Conservation (phyloP, 2,329 filamentous ascomycete genomes). For the Raffaelea arxii region DNA sequence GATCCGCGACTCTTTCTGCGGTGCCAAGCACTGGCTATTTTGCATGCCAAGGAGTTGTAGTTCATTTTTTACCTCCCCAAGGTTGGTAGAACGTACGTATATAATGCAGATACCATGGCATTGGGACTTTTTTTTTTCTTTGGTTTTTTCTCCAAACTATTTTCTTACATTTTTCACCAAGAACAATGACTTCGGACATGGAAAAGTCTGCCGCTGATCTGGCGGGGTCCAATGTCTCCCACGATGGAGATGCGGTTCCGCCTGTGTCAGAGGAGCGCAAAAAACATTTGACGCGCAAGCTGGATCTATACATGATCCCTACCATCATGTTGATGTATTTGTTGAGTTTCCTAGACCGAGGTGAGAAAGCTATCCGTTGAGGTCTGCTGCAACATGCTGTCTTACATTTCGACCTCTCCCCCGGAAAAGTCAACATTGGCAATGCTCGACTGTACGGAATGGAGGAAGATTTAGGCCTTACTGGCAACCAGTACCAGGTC, state of each 20-base stretch:
- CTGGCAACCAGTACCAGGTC: slow-evolving; percentile 60
- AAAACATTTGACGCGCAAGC: slow-evolving; percentile 21
- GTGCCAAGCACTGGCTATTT: neutral
- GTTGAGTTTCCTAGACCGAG: slow-evolving; percentile 54
- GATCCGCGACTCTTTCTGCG: no score
- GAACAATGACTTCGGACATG: neutral
- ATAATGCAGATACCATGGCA: neutral
- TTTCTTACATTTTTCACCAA: neutral
- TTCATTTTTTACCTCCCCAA: neutral
- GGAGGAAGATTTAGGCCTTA: slow-evolving; percentile 45
- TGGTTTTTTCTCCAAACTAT: neutral
- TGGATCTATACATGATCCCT: slow-evolving; percentile 43
- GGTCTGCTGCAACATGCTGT: no score
- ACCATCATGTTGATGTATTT: slow-evolving; percentile 60
- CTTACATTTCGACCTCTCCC: neutral
- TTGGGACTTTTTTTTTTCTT: neutral
- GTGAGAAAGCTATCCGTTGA: slow-evolving; percentile 14
- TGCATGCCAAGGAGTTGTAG: neutral
- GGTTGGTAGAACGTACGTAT: neutral
- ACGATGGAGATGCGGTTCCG: neutral
- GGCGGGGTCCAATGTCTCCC: neutral
- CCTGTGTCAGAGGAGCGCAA: neutral
- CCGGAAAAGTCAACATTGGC: slow-evolving; percentile 36
- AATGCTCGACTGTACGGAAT: slow-evolving; percentile 58
- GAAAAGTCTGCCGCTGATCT: neutral